Conservation (phyloP, 345 rosid genomes). For the Syzygium aqueum region DNA sequence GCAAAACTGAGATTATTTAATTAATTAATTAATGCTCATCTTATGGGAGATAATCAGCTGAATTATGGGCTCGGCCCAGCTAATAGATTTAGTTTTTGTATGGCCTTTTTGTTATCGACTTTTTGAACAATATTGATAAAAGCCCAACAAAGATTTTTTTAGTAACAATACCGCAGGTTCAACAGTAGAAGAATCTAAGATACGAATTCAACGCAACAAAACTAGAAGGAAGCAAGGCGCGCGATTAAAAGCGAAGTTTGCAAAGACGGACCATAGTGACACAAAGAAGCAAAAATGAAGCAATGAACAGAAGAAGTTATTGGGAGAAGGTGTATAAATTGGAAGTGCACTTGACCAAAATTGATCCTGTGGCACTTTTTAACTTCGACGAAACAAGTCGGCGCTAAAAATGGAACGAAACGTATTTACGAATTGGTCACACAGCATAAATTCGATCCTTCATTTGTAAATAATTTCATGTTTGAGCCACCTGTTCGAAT, state of each 20-base stretch:
- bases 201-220: not conserved
- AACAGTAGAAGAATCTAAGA: not conserved
- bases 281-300: not conserved
- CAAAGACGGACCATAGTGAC: too few species aligned
- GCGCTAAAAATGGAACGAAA: not conserved
- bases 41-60: not conserved
- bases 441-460: too few species aligned
- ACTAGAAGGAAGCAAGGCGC: not conserved
- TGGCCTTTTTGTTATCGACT: not conserved
- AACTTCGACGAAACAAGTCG: rapidly evolving
- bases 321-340: not conserved
- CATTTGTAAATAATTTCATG: too few species aligned
- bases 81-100: not conserved
- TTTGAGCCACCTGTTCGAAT: not conserved
- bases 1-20: not conserved
- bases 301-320: not conserved
- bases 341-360: not conserved
- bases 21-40: not conserved
- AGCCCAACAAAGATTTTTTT: not conserved
- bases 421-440: too few species aligned
- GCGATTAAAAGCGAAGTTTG: not conserved
- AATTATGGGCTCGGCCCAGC: not conserved
- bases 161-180: not conserved
- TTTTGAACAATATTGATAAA: not conserved
- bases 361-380: not conserved